phyloP scores from a whole-genome alignment of 2,329 filamentous ascomycete genomes.

The Magnaporthiopsis rhizophila region DNA sequence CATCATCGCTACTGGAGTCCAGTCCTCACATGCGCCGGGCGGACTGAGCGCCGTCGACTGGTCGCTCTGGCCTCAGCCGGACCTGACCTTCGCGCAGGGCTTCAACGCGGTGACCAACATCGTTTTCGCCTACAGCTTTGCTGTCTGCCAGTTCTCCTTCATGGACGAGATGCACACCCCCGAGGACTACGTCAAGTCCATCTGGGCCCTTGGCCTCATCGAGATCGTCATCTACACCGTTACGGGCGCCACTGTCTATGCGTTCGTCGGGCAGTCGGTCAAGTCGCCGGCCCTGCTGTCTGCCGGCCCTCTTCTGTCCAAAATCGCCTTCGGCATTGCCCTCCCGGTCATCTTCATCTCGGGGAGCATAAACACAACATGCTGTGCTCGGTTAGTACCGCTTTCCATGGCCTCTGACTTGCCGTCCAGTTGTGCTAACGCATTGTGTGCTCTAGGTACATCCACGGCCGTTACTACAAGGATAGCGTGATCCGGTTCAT shows the following conservation, averaged over 20 bases:
- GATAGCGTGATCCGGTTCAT: constrained; percentile 35
- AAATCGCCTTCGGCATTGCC: constrained; percentile 62
- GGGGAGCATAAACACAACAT: constrained; percentile 57
- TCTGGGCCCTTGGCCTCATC: constrained; percentile 52
- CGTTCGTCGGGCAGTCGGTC: constrained; percentile 56
- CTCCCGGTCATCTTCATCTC: constrained; percentile 68
- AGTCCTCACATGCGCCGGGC: constrained; percentile 12
- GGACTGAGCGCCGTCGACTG: constrained; percentile 17
- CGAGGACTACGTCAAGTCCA: constrained; percentile 40
- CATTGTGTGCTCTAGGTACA: constrained; percentile 19
- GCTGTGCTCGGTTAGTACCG: constrained; percentile 23
- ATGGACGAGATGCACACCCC: constrained; percentile 47
- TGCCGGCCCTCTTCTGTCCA: constrained; percentile 48
- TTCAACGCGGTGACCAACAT: constrained; percentile 61
- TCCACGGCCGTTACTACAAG: constrained; percentile 33
- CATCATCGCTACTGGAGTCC: constrained; percentile 26
- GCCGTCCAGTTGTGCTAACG: too few relatives aligned
- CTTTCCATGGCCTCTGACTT: too few relatives aligned
- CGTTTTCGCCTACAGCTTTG: constrained; percentile 58
- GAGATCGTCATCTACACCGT: constrained; percentile 60
- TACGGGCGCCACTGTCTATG: constrained; percentile 60
- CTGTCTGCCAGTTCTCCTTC: constrained; percentile 43
- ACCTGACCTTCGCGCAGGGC: constrained; percentile 41
- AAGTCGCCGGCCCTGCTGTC: constrained; percentile 61
- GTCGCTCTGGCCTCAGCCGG: constrained; percentile 37